A percentile compares a stretch with the other conserved stretches of the same genome.
These are phyloP conservation scores for Aspergillus fructus DNA, from an alignment of 2,329 filamentous ascomycete species.

Conservation along the genomic window DNA sequence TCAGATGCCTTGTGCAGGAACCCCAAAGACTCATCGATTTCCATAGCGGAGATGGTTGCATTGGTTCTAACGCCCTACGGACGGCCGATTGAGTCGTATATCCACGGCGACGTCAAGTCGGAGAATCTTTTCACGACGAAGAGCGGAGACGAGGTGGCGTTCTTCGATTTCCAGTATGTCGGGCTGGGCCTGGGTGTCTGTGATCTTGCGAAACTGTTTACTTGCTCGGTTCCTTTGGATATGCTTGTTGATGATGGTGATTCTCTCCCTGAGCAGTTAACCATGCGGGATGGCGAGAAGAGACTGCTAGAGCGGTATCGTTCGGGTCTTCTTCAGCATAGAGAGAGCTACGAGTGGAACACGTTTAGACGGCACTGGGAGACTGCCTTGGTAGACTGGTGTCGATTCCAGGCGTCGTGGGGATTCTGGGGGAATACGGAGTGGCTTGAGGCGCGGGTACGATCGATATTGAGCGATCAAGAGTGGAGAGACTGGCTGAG, in stretches of 20 bases:
- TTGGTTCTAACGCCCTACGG: conserved; percentile 50
- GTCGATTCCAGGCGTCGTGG: conserved; percentile 61
- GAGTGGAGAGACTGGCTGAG: conserved; percentile 50
- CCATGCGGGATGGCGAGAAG: conserved; percentile 54
- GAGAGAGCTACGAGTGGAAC: conserved; percentile 52
- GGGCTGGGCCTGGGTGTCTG: conserved; percentile 65
- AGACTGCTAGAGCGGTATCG: conserved; percentile 53
- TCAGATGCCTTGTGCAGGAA: conserved; percentile 48
- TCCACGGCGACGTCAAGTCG: conserved; percentile 69
- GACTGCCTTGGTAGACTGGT: conserved; percentile 66
- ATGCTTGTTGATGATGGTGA: conserved; percentile 47
- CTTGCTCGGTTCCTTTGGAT: conserved; percentile 60
- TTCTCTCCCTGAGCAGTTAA: conserved; percentile 39
- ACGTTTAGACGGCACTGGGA: conserved; percentile 63
- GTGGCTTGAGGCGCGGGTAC: conserved; percentile 57
- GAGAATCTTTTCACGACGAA: conserved; percentile 64
- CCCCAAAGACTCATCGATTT: conserved; percentile 19
- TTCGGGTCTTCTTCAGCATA: conserved; percentile 10
- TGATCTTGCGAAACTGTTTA: conserved; percentile 67
- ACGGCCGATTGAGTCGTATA: conserved; percentile 53
- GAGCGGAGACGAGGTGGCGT: conserved; percentile 54
- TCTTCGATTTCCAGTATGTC: conserved; percentile 70
- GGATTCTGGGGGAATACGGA: conserved; percentile 62
- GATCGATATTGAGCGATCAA: conserved; percentile 49
- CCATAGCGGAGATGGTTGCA: conserved; percentile 56